Evolutionary conservation across 2,329 filamentous ascomycete genomes (phyloP), one percentile per base, ranked within the genome.

Genomic region (Colletotrichum australisinense): DNA sequence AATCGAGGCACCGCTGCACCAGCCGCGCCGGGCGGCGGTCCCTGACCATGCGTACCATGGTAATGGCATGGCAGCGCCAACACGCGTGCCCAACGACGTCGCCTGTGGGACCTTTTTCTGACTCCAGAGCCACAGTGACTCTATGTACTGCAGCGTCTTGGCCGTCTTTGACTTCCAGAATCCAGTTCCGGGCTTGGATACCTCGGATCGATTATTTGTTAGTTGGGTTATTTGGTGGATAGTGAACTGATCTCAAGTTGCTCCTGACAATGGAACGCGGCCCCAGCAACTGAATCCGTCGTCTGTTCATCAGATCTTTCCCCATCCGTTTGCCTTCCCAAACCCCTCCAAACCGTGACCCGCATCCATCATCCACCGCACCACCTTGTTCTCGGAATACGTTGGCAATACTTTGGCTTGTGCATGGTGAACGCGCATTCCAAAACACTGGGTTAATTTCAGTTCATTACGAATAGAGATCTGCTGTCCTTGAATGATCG

Each of bases 51-150:
- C 19, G 19, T 49, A n/a, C 42, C 42, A 19, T 62, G 60, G 49
- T 24, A 32, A 22, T 67, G 64, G 64, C 69, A 59, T 55, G 64
- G 28, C 67, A 71, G 71, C 60, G 71, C 55, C 67, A 60, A 62
- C 60, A 60, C 67, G 67, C 67, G 56, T 73, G 67, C 49, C 71
- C 60, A 73, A 62, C 71, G 67, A 70, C 67, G 59, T 73, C 60
- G 67, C 19, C n/a, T 46, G 70, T 65, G 70, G 66, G 56, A 65
- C 60, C 9, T 46, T 60, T 46, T 49, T 28, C 56, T 52, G 69
- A 35, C 64, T 67, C 56, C 38, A 32, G 63, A 24, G 32, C 63
- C 49, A 62, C 42, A 58, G 52, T n/a, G 24, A 55, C 38, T 49
- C 9, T 22, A n/a, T 26, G 26, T 26, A 26, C 32, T 52, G 16